Evolutionary conservation across 1,284 basidiomycete species (phyloP).

Genomic region (Puccinia hordei): DNA sequence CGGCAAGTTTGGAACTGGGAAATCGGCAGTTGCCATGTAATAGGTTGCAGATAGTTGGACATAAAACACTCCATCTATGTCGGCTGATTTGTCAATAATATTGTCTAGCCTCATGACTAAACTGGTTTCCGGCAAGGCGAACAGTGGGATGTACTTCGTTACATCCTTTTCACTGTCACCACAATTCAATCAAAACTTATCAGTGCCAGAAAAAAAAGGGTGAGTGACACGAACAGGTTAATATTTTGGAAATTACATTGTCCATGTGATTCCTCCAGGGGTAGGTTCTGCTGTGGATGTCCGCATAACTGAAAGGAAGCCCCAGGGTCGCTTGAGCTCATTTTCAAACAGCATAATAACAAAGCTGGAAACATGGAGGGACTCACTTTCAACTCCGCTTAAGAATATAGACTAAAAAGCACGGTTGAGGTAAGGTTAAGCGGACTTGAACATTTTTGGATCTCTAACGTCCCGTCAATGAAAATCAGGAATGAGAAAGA

Average conservation of each 20-base stretch:
- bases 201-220: background rate
- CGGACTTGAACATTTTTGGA: background rate
- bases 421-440: background rate
- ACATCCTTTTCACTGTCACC: conserved; percentile 38
- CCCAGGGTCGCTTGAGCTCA: background rate
- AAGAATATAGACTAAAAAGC: conserved; percentile 40
- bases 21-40: conserved; percentile 40
- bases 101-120: conserved; percentile 45
- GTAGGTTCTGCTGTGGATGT: conserved; percentile 49
- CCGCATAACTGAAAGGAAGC: conserved; percentile 37
- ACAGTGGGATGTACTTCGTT: conserved; percentile 44
- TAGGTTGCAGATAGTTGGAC: conserved; percentile 37
- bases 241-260: conserved; percentile 34
- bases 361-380: background rate
- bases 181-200: background rate
- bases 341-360: background rate
- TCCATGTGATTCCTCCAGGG: conserved; percentile 45
- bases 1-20: conserved; percentile 16
- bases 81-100: conserved; percentile 33
- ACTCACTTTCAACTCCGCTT: conserved; percentile 48
- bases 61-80: conserved; percentile 19
- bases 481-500: background rate
- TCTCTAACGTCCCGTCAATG: background rate
- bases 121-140: conserved; percentile 14
- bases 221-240: background rate